phyloP scores from a whole-genome alignment of 108 stramenopile genomes.

The Aurantiochytrium sp. region DNA sequence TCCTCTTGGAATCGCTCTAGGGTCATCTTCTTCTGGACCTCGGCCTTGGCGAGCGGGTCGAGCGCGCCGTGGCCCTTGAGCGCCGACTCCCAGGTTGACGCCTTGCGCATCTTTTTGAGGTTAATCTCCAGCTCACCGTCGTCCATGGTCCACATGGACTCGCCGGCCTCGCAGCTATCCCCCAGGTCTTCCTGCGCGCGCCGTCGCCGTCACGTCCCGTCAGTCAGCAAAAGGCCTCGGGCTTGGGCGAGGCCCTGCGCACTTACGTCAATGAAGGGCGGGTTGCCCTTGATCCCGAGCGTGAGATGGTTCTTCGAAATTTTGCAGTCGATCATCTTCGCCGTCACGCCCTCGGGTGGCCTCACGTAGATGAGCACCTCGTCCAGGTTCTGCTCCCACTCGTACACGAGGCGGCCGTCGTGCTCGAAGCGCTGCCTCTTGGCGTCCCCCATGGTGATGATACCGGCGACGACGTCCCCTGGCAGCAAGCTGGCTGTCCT shows the following conservation, averaged over 20 bases:
- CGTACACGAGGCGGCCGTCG: constrained; percentile 72
- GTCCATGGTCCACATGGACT: constrained; percentile 39
- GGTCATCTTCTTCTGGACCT: constrained; percentile 80
- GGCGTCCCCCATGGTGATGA: constrained; percentile 49
- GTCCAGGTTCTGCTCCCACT: constrained; percentile 91
- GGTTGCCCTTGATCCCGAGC: constrained; percentile 60
- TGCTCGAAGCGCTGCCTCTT: constrained; percentile 67
- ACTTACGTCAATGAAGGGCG: constrained; percentile 71
- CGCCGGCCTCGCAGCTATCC: constrained; percentile 17
- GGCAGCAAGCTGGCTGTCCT: no score
- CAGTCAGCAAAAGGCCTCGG: no score
- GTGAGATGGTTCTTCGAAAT: constrained; percentile 44
- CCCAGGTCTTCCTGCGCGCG: neutral
- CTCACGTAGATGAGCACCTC: constrained; percentile 77
- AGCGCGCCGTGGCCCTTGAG: constrained; percentile 31
- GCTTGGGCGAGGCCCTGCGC: no score
- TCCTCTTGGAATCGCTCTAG: constrained; percentile 88
- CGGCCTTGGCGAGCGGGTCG: constrained; percentile 68
- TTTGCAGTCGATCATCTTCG: constrained; percentile 42
- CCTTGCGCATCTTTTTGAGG: constrained; percentile 31
- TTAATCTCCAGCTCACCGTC: constrained; percentile 25
- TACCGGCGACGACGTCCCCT: no score
- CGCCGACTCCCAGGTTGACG: constrained; percentile 22
- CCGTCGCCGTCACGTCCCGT: neutral
- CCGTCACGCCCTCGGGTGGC: constrained; percentile 54